These are phyloP conservation scores for Mrakia frigida DNA, from an alignment of 768 basidiomycete genomes.

Conservation along the genomic window DNA sequence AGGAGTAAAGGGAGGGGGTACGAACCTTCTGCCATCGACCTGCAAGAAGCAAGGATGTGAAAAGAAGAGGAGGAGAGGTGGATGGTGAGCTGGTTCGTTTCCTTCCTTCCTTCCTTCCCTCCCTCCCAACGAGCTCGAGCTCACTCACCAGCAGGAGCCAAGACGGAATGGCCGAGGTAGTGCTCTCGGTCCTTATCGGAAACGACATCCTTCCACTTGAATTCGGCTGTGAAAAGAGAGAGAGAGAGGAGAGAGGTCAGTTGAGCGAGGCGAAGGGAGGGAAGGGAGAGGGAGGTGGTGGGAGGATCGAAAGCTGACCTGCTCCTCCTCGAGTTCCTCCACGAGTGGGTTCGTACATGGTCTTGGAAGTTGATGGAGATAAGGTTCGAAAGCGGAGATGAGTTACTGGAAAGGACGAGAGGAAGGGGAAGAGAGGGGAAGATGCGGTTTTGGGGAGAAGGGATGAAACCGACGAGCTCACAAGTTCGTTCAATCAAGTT, in stretches of 20 bases:
- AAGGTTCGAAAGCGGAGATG: no score
- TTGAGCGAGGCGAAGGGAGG: neutral
- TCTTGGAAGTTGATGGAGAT: no score
- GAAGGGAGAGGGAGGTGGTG: no score
- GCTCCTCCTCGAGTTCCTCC: conserved; percentile 27
- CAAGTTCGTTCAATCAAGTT: no score
- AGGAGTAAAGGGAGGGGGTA: neutral
- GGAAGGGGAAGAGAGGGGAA: no score
- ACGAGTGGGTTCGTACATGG: conserved; percentile 12
- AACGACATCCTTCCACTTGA: conserved; percentile 31
- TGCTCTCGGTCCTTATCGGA: conserved; percentile 30
- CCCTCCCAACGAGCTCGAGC: neutral
- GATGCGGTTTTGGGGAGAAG: no score
- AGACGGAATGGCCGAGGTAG: conserved; percentile 31
- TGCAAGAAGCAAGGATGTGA: neutral
- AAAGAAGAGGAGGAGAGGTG: neutral
- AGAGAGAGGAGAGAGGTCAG: neutral
- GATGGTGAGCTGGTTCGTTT: neutral
- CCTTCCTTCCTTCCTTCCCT: neutral
- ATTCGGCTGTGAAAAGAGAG: conserved; percentile 19
- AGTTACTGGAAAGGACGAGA: no score
- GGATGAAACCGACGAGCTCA: no score
- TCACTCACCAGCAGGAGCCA: conserved; percentile 29
- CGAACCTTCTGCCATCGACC: conserved; percentile 25
- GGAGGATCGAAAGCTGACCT: neutral